These are phyloP conservation scores for Podospora fimiseda DNA, from an alignment of 495 filamentous ascomycete species.

Conservation along the genomic window DNA sequence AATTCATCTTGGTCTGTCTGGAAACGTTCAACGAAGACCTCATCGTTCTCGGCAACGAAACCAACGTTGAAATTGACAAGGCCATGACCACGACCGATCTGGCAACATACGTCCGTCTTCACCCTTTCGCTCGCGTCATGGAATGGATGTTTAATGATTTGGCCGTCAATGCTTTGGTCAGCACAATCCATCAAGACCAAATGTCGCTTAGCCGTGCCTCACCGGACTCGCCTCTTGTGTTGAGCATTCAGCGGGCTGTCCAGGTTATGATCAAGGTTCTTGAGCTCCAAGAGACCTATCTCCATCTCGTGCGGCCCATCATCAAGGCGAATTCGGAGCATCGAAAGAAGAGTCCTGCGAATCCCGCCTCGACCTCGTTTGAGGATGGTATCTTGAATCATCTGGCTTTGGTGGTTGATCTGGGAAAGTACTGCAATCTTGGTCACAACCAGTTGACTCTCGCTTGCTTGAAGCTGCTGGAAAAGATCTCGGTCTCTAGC, in stretches of 20 bases:
- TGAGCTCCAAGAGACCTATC: constrained; percentile 83
- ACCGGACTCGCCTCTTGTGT: constrained; percentile 66
- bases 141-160: constrained; percentile 97
- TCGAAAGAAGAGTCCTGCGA: constrained; percentile 48
- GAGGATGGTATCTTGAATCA: constrained; percentile 87
- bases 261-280: constrained; percentile 74
- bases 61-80: constrained; percentile 63
- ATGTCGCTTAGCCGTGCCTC: constrained; percentile 57
- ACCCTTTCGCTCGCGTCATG: constrained; percentile 88
- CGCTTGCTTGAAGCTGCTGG: constrained; percentile 68
- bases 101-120: constrained; percentile 69
- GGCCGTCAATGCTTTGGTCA: constrained; percentile 71
- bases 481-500: constrained; percentile 75
- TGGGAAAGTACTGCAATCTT: constrained; percentile 78
- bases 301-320: constrained; percentile 74
- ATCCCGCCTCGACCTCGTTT: constrained; percentile 71
- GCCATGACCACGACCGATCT: constrained; percentile 65
- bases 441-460: constrained; percentile 69
- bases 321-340: constrained; percentile 44
- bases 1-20: constrained; percentile 69
- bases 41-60: constrained; percentile 70
- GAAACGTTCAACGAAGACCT: constrained; percentile 87
- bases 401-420: constrained; percentile 63
- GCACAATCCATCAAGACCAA: constrained; percentile 65
- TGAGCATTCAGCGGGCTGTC: constrained; percentile 65